Base-by-base conservation (phyloP, 495 filamentous ascomycete genomes). In the Podospora pseudoanserina region DNA sequence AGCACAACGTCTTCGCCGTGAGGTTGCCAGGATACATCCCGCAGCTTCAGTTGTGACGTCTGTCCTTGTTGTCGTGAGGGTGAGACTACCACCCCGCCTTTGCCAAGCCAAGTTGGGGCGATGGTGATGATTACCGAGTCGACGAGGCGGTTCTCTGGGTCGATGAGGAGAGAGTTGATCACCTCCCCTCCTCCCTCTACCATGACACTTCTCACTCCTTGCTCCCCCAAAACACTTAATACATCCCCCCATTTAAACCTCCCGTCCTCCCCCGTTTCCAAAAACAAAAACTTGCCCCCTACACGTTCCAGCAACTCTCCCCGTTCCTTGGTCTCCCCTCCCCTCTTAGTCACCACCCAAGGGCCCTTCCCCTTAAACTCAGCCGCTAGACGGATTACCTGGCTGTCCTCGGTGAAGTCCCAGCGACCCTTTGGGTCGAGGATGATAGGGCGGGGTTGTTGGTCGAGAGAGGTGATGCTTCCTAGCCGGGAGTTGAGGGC, bases 171-270 rank as follows among this genome's bases (percentile, higher is more conserved):
- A 63, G 89, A 86, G 72, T 91, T 91, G 71, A 96, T 89, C 60
- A 97, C 86, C 20, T 84, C 84, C 3, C 86, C 92, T 18, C 93
- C 93, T 0, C 93, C 93, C 77, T 97, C 93, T 54, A 97, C 83
- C 93, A 96, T 97, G 30, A 97, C 84, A 71, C 91, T 94, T 27
- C 84, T 81, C 66, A 96, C 79, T 0, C 89, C 89, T 67, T 90
- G 82, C 7, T 78, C 78, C 60, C 77, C 78, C 16, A 94, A 73
- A 23, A 80, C 81, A 49, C 77, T 75, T 13, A 95, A 77, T 26
- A 96, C 82, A 54, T 80, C 80, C 57, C 78, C 79, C 92, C 92
- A 96, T 5, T 79, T 74, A 65, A 80, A 77, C 75, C 81, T 63
- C 19, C 63, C 65, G 9, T 28, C 30, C 5, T 68, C 69, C 7